phyloP scores from a whole-genome alignment of 2,329 filamentous ascomycete species.

The Fusarium coicis region DNA sequence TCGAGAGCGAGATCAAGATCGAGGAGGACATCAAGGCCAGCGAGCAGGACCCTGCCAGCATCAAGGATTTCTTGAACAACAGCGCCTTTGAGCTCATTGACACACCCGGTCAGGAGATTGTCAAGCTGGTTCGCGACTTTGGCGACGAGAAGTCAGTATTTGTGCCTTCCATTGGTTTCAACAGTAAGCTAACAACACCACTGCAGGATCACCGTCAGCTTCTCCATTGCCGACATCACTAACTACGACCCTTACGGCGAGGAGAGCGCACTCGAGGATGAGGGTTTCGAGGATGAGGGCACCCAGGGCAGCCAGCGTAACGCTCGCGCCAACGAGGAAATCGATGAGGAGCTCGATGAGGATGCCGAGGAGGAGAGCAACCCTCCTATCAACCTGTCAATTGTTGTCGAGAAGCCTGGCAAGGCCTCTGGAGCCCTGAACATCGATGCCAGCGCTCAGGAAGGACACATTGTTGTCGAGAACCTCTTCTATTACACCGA shows the following conservation, averaged over 20 bases:
- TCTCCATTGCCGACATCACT: conserved; percentile 55
- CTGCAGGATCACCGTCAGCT: conserved; percentile 56
- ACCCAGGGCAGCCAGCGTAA: conserved; percentile 61
- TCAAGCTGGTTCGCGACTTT: conserved; percentile 83
- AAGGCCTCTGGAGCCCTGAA: conserved; percentile 78
- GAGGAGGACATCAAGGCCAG: conserved; percentile 83
- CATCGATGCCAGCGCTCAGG: conserved; percentile 87
- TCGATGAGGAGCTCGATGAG: conserved; percentile 56
- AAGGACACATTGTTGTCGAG: conserved; percentile 87
- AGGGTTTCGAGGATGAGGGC: conserved; percentile 53
- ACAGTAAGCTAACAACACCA: conserved; percentile 25
- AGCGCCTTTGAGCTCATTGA: conserved; percentile 87
- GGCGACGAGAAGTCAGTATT: conserved; percentile 84
- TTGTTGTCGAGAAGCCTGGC: conserved; percentile 88
- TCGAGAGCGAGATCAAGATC: conserved; percentile 83
- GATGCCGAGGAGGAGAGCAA: conserved; percentile 65
- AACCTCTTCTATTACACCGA: conserved; percentile 90
- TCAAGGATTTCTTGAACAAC: conserved; percentile 90
- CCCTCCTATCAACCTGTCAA: conserved; percentile 84
- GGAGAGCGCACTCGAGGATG: conserved; percentile 54
- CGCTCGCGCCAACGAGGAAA: conserved; percentile 52
- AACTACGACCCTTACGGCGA: conserved; percentile 54
- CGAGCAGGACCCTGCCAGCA: conserved; percentile 77
- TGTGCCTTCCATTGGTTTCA: not conserved
- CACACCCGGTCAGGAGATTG: conserved; percentile 84